Evolutionary conservation across 441 rosid genomes (phyloP), one percentile per base, ranked within the genome.

Genomic region (Croton laevigatus): DNA sequence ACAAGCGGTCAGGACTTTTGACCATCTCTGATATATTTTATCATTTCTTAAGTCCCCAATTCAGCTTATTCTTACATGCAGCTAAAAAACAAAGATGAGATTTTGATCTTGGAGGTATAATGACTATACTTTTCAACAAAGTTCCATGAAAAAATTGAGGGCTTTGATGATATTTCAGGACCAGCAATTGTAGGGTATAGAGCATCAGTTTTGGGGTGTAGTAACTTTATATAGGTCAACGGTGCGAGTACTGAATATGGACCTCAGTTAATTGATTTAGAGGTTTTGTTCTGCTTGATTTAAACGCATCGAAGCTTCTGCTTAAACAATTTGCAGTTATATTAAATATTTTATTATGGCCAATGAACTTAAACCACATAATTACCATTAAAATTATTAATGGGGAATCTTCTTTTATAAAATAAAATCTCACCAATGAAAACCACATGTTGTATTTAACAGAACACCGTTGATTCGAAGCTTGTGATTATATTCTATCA

Each of bases 231-330:
- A n/a, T n/a, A n/a, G n/a, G n/a, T n/a, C n/a, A n/a, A n/a, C n/a
- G n/a, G n/a, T n/a, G n/a, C n/a, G n/a, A n/a, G n/a, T n/a, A n/a
- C n/a, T n/a, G n/a, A n/a, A n/a, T n/a, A 12, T 53, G 13, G 52
- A 55, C 14, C 20, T 16, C 12, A 17, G 42, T 22, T 48, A 32
- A n/a, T n/a, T n/a, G n/a, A n/a, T n/a, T 16, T 17, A 8, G 51
- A 38, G 22, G 23, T 42, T 23, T 37, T 37, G 7, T 45, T 44
- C 3, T 38, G 74, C 74, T 62, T 71, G 22, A 63, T 42, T 63
- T 71, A 34, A 44, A 71, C 55, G 74, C 74, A 55, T 55, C 14
- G 22, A 71, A 32, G n/a, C 12, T 38, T 37, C 65, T 6, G 37
- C 14, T 10, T 5, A 60, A 2, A 13, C 67, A 22, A 11, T 40